Conservation (phyloP, 768 basidiomycete species). For the Termitomyces sp. region DNA sequence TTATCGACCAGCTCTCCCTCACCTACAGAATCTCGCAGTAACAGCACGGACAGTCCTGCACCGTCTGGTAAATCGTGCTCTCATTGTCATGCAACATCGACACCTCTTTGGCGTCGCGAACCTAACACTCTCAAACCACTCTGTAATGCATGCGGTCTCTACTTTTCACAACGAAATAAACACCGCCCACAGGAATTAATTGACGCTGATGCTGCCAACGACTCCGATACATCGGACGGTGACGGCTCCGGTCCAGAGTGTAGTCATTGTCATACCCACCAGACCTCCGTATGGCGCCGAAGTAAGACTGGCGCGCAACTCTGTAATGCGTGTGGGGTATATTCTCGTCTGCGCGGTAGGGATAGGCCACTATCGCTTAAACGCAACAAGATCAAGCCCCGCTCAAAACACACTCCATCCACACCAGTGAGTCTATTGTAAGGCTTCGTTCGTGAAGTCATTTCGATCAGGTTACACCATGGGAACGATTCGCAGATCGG, state of each 20-base stretch:
- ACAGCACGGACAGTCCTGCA: constrained; percentile 24
- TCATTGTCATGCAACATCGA: constrained; percentile 40
- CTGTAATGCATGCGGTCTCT: constrained; percentile 44
- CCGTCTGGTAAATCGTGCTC: constrained; percentile 33
- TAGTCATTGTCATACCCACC: constrained; percentile 43
- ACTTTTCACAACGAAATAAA: constrained; percentile 40
- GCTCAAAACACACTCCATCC: constrained; percentile 35
- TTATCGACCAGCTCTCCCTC: constrained; percentile 17
- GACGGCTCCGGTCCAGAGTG: constrained; percentile 40
- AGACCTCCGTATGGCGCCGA: constrained; percentile 45
- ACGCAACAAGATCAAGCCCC: constrained; percentile 42
- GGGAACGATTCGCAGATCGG: background rate
- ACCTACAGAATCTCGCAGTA: constrained; percentile 19
- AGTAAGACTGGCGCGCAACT: constrained; percentile 44
- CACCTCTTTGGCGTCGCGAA: constrained; percentile 44
- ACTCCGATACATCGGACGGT: constrained; percentile 31
- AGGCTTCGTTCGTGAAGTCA: background rate
- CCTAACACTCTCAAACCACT: constrained; percentile 37
- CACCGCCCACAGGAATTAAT: constrained; percentile 44
- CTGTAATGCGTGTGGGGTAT: constrained; percentile 48
- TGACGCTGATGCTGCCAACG: constrained; percentile 39
- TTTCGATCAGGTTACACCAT: background rate
- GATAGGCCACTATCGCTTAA: constrained; percentile 39
- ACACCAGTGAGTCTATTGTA: background rate
- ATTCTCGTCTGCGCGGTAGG: constrained; percentile 39